These are phyloP conservation scores for Ephemerocybe angulata DNA, from an alignment of 768 basidiomycete species.

Conservation along the genomic window DNA sequence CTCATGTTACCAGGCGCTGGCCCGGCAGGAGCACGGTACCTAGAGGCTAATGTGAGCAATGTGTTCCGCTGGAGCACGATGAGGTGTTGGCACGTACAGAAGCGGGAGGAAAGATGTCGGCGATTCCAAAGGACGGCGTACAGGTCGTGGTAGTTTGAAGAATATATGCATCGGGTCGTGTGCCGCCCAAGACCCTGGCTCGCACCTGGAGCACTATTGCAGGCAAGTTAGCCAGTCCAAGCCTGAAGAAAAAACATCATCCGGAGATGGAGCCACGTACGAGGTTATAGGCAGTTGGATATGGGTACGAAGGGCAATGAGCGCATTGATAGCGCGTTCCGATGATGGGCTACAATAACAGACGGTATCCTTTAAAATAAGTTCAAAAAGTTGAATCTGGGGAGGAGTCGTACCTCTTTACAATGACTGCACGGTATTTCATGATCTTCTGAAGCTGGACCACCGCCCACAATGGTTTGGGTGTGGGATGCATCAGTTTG, in stretches of 20 bases:
- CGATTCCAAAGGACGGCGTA: slow-evolving; percentile 53
- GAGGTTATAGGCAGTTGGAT: slow-evolving; percentile 65
- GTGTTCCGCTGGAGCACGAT: not conserved
- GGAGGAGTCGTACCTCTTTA: slow-evolving; percentile 40
- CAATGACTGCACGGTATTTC: slow-evolving; percentile 60
- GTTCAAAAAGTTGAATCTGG: not conserved
- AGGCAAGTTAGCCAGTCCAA: too few species aligned
- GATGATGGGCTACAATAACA: slow-evolving; percentile 52
- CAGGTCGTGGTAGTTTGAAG: slow-evolving; percentile 80
- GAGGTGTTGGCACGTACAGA: slow-evolving; percentile 42
- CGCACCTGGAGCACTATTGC: slow-evolving; percentile 85
- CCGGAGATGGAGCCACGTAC: slow-evolving; percentile 39
- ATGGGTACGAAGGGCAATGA: slow-evolving; percentile 65
- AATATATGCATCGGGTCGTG: slow-evolving; percentile 88
- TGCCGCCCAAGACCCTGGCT: slow-evolving; percentile 67
- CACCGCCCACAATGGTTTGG: slow-evolving; percentile 60
- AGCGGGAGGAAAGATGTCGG: slow-evolving; percentile 61
- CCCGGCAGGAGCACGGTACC: slow-evolving; percentile 64
- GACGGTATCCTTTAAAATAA: not conserved
- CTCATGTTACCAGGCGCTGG: slow-evolving; percentile 39
- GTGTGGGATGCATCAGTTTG: slow-evolving; percentile 62
- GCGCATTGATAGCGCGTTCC: slow-evolving; percentile 89
- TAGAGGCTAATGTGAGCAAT: slow-evolving; percentile 24
- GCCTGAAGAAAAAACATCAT: not conserved
- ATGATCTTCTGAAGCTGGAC: slow-evolving; percentile 47